These are phyloP conservation scores for Chalciporus sphaerocephalus DNA, from an alignment of 768 basidiomycete genomes.

Conservation along the genomic window DNA sequence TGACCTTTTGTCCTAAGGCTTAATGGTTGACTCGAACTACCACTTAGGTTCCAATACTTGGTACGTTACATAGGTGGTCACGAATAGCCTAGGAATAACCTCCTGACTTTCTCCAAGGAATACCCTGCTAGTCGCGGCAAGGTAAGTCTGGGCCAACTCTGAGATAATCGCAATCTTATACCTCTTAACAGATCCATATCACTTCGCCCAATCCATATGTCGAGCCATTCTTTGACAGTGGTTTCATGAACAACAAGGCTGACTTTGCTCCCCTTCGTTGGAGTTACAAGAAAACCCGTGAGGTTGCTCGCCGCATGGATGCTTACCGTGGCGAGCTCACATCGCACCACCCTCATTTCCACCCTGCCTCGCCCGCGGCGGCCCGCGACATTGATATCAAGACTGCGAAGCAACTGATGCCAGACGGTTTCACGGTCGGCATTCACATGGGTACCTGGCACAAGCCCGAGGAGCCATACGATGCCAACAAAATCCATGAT, in stretches of 20 bases:
- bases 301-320: conserved; percentile 69
- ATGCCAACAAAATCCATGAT: conserved; percentile 55
- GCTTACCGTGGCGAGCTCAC: conserved; percentile 69
- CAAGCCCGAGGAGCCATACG: conserved; percentile 48
- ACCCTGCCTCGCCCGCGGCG: conserved; percentile 61
- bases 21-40: conserved; percentile 11
- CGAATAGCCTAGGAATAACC: neutral
- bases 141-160: conserved; percentile 28
- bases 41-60: conserved; percentile 54
- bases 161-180: neutral
- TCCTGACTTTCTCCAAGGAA: conserved; percentile 32
- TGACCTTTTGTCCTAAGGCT: conserved; percentile 15
- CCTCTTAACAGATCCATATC: conserved; percentile 53
- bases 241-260: conserved; percentile 79
- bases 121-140: conserved; percentile 73
- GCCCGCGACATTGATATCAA: conserved; percentile 59
- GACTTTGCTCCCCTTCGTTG: conserved; percentile 73
- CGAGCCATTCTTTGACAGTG: conserved; percentile 63
- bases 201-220: conserved; percentile 54
- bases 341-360: conserved; percentile 72
- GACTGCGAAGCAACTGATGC: conserved; percentile 59
- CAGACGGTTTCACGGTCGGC: conserved; percentile 59
- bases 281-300: conserved; percentile 76
- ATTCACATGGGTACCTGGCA: conserved; percentile 74
- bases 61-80: conserved; percentile 2